Evolutionary conservation across 345 rosid species (phyloP), one percentile per base, ranked within the genome.

Genomic region (Linum usitatissimum): DNA sequence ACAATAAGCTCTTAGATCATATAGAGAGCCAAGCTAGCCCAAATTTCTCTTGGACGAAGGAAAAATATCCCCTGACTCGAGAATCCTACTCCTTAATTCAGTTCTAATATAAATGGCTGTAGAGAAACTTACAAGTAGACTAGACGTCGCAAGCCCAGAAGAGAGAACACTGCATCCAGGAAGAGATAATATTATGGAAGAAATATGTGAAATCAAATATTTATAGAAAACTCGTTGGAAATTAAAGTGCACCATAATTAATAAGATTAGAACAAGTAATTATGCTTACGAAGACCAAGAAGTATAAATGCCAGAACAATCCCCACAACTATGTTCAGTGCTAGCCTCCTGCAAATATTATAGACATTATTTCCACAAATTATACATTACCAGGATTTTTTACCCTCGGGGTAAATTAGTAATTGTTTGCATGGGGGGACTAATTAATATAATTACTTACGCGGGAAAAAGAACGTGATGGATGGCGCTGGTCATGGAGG

Each of bases 271-370:
- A 55, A 21, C 28, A 60, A 9, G 17, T 40, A 55, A 2, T 23
- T 0, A 59, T 30, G 49, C 83, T 80, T 75, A 83, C 88, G 40
- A 6, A 80, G 77, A 55, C 88, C 88, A 5, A 83, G 73, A 62
- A 83, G 64, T 13, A 78, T 71, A 30, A 83, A 70, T 34, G 30
- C 30, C 6, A 83, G 79, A 75, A 83, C 68, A n/a, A 77, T 56
- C 60, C 60, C 73, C 48, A 79, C 77, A 57, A 75, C 48, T 23
- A 74, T 68, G 63, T 72, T 68, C 3, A 83, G 71, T 45, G 73
- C 66, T 39, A 61, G 49, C 23, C 79, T 73, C 82, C 88, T 83
- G 76, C 57, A 79, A 40, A 4, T 34, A 34, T 34, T 34, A 23
- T 23, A n/a, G 1, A 23, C 28, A 23, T 23, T 23, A 23, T 23